Conservation (phyloP, 73 alveolate species). For the Blepharisma japonicum region DNA sequence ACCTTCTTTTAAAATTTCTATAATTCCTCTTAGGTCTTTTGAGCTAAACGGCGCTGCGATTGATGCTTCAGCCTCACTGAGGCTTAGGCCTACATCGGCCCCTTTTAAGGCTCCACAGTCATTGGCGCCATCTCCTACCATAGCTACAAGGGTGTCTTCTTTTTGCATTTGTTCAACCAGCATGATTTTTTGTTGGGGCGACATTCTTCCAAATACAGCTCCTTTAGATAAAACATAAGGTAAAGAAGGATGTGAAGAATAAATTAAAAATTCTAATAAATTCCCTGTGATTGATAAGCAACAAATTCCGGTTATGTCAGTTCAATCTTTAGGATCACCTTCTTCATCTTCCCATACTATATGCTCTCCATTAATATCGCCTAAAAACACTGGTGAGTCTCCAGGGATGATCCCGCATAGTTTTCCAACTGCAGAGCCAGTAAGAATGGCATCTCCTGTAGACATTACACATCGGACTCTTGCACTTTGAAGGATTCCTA, state of each 20-base stretch:
- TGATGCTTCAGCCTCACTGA: conserved; percentile 97
- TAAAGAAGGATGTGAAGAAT: not conserved
- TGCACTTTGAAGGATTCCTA: conserved; percentile 40
- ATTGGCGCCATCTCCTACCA: conserved; percentile 99
- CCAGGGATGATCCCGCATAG: conserved; percentile 63
- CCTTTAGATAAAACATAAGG: conserved; percentile 63
- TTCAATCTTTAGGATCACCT: conserved; percentile 11
- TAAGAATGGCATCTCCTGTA: conserved; percentile 77
- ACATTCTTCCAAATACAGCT: conserved; percentile 96
- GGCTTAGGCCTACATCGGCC: conserved; percentile 90
- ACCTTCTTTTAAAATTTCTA: conserved; percentile 92
- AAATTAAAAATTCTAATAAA: not conserved
- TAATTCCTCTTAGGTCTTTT: conserved; percentile 75
- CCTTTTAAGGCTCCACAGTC: conserved; percentile 96
- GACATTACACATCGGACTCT: conserved; percentile 58
- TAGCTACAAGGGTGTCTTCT: conserved; percentile 69
- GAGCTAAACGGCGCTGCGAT: conserved; percentile 99
- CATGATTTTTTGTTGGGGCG: conserved; percentile 93
- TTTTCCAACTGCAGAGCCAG: conserved; percentile 69
- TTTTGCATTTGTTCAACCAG: conserved; percentile 75
- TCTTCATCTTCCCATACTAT: conserved; percentile 50
- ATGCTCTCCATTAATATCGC: conserved; percentile 42
- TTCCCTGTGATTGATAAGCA: conserved; percentile 16
- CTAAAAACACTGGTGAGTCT: conserved; percentile 51
- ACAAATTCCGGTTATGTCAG: not conserved